phyloP scores from a whole-genome alignment of 345 rosid genomes.

The Eucalyptus coolabah region DNA sequence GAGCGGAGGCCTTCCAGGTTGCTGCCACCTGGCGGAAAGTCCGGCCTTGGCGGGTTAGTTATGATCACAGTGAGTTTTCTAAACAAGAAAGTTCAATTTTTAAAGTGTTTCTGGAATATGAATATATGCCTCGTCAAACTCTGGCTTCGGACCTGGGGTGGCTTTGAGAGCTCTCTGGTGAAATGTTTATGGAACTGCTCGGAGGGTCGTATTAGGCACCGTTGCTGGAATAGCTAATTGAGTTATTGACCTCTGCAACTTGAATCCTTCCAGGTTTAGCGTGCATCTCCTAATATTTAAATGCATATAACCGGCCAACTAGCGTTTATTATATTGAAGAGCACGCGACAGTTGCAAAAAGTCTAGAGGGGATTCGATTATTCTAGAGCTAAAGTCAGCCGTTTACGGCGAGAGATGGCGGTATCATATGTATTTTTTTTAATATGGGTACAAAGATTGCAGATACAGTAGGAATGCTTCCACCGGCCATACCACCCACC shows the following conservation, averaged over 20 bases:
- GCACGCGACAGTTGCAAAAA: not conserved
- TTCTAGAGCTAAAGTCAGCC: not conserved
- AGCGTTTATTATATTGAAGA: not conserved
- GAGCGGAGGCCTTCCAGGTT: conserved; percentile 1
- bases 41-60: conserved; percentile 2
- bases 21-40: conserved; percentile 51
- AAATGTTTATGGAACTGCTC: not conserved
- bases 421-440: not conserved
- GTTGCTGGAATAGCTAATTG: not conserved
- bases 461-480: not conserved
- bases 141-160: not conserved
- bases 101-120: not conserved
- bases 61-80: not conserved
- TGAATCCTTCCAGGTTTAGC: not conserved
- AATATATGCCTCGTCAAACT: not conserved
- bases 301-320: not conserved
- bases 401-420: not conserved
- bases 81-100: not conserved
- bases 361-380: not conserved
- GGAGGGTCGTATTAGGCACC: not conserved
- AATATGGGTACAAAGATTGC: not conserved
- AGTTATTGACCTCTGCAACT: not conserved
- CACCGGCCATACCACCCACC: not conserved
- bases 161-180: not conserved
- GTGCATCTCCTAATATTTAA: not conserved